Evolutionary conservation across 2,329 filamentous ascomycete genomes (phyloP).

Genomic region (Leptographium procerum): DNA sequence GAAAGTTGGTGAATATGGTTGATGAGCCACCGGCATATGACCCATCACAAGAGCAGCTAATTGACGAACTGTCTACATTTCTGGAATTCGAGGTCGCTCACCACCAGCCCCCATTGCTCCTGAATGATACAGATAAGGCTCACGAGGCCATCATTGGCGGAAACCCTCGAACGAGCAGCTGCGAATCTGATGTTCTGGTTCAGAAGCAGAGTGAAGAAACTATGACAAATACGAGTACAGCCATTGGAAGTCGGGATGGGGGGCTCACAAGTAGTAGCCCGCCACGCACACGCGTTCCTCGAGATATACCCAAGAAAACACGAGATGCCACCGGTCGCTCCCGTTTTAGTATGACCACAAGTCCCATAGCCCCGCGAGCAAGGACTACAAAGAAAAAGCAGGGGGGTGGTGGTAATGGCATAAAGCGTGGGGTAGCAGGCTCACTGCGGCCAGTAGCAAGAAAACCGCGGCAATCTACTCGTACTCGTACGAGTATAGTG

Average conservation of each 20-base stretch:
- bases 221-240: background rate
- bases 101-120: background rate
- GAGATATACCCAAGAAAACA: background rate
- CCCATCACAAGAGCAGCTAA: conserved; percentile 2
- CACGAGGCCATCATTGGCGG: background rate
- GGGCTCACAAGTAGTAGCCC: background rate
- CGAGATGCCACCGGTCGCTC: background rate
- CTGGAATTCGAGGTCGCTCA: conserved; percentile 2
- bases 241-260: no score
- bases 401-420: background rate
- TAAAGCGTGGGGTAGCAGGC: background rate
- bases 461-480: background rate
- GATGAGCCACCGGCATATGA: background rate
- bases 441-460: background rate
- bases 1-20: background rate
- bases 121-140: background rate
- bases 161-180: background rate
- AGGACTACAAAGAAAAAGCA: background rate
- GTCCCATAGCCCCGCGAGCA: background rate
- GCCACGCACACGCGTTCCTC: no score
- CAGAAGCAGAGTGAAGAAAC: background rate
- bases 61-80: conserved; percentile 5
- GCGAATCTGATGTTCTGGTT: no score
- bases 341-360: background rate
- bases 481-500: no score